Percentiles rank a stretch among this genome's conserved stretches.
Evolutionary conservation across 441 rosid genomes (phyloP).

Genomic region (Rhodomyrtus psidioides): DNA sequence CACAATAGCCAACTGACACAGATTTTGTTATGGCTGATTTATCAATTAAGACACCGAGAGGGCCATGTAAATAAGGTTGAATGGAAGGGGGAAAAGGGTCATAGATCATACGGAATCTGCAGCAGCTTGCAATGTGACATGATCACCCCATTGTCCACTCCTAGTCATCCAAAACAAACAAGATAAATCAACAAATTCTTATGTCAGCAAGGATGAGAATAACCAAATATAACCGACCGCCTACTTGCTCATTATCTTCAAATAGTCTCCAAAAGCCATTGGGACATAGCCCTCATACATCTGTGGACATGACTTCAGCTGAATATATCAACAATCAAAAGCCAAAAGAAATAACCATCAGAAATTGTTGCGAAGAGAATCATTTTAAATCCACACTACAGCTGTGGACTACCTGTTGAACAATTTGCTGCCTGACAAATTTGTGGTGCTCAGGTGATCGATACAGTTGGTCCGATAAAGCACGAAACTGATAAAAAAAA

Average conservation of each 20-base stretch:
- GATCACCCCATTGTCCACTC: conserved; percentile 95
- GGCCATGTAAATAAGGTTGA: background rate
- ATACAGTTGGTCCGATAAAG: conserved; percentile 88
- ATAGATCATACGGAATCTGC: conserved; percentile 51
- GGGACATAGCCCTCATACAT: conserved; percentile 68
- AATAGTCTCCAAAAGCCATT: conserved; percentile 57
- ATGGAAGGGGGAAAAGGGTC: background rate
- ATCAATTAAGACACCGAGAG: background rate
- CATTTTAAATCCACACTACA: background rate
- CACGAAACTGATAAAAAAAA: conserved; percentile 63
- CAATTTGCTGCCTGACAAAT: conserved; percentile 62
- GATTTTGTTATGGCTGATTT: background rate
- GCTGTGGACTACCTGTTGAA: conserved; percentile 48
- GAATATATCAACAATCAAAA: conserved; percentile 11
- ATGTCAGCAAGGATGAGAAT: background rate
- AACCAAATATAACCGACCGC: background rate
- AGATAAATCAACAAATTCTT: background rate
- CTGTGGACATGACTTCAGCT: conserved; percentile 57
- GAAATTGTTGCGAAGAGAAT: conserved; percentile 10
- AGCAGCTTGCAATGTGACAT: conserved; percentile 90
- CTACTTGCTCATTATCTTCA: conserved; percentile 68
- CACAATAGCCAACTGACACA: background rate
- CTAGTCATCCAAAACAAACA: conserved; percentile 23
- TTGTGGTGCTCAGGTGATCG: conserved; percentile 73
- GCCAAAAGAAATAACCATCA: background rate